These are phyloP conservation scores for Aspergillus fischeri DNA, from an alignment of 2,329 filamentous ascomycete genomes.

Conservation along the genomic window DNA sequence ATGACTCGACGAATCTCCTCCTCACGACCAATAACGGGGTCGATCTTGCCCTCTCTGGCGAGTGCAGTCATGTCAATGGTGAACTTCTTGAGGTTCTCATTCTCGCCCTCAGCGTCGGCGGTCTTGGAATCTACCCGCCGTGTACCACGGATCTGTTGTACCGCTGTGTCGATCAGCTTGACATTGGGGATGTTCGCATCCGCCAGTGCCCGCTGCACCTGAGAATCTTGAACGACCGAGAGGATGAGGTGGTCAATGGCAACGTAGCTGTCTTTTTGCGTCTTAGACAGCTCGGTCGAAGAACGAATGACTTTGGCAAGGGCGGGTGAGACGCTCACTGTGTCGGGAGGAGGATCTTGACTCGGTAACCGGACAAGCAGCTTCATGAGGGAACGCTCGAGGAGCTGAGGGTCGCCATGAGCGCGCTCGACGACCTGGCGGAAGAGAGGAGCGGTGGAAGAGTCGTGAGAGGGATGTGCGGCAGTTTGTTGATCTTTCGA, in stretches of 20 bases:
- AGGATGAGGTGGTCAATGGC: constrained; percentile 93
- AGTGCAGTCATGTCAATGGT: constrained; percentile 97
- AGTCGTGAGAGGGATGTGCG: constrained; percentile 61
- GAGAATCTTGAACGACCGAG: constrained; percentile 72
- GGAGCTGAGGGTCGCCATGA: constrained; percentile 83
- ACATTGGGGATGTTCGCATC: constrained; percentile 89
- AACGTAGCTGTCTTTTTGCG: constrained; percentile 94
- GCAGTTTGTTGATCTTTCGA: constrained; percentile 74
- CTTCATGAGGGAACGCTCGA: constrained; percentile 90
- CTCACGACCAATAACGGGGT: constrained; percentile 93
- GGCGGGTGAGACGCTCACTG: constrained; percentile 73
- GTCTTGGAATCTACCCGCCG: constrained; percentile 93
- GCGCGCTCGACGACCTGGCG: constrained; percentile 91
- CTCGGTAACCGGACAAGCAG: constrained; percentile 82
- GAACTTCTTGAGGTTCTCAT: constrained; percentile 95
- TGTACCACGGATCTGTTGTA: constrained; percentile 86
- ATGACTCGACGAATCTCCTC: constrained; percentile 92
- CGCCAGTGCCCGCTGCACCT: constrained; percentile 68
- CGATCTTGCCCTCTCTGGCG: constrained; percentile 95
- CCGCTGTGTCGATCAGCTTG: constrained; percentile 85
- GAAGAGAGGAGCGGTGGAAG: constrained; percentile 70
- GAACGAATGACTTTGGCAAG: constrained; percentile 79
- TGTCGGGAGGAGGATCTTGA: constrained; percentile 91
- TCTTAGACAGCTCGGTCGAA: constrained; percentile 86
- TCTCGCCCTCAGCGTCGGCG: constrained; percentile 83